phyloP scores from a whole-genome alignment of 2,329 filamentous ascomycete species.

The Aspergillus brunneoviolaceus region DNA sequence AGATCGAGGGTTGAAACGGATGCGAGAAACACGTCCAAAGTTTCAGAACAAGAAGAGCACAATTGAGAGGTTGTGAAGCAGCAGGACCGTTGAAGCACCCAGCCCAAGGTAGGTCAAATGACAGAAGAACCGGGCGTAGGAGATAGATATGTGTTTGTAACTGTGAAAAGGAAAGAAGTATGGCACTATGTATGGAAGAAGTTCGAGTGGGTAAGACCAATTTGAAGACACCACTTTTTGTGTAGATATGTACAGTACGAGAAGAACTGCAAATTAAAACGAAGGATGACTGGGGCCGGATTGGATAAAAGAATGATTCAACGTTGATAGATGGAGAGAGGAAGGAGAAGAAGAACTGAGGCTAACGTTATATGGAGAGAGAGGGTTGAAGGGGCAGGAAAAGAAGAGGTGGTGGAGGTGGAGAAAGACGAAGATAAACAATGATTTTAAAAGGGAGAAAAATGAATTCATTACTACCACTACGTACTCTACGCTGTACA shows the following conservation, averaged over 20 bases:
- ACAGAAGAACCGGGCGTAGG: neutral
- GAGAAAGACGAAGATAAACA: conserved; percentile 9
- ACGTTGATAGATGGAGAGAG: neutral
- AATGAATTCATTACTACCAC: too few species aligned
- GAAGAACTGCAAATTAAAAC: neutral
- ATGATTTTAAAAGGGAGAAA: conserved; percentile 4
- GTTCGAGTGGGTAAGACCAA: neutral
- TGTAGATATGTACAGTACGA: neutral
- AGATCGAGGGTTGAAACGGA: conserved; percentile 10
- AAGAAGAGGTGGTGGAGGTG: conserved; percentile 7
- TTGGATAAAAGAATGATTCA: neutral
- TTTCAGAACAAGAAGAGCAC: neutral
- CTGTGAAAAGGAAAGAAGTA: neutral
- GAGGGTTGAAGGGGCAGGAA: conserved; percentile 10
- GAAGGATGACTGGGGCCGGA: neutral
- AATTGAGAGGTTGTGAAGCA: conserved; percentile 3
- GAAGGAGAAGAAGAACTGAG: neutral
- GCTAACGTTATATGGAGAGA: conserved; percentile 3
- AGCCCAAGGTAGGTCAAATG: conserved; percentile 4
- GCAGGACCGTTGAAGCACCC: conserved; percentile 1
- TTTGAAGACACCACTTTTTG: neutral
- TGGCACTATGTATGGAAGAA: neutral
- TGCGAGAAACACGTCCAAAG: conserved; percentile 5
- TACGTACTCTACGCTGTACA: neutral
- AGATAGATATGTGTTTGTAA: neutral